Percentiles rank a stretch among this genome's conserved stretches.
These are phyloP conservation scores for Hsuehochloa calcarea DNA, from an alignment of 176 grass and related monocot species.

Conservation along the genomic window DNA sequence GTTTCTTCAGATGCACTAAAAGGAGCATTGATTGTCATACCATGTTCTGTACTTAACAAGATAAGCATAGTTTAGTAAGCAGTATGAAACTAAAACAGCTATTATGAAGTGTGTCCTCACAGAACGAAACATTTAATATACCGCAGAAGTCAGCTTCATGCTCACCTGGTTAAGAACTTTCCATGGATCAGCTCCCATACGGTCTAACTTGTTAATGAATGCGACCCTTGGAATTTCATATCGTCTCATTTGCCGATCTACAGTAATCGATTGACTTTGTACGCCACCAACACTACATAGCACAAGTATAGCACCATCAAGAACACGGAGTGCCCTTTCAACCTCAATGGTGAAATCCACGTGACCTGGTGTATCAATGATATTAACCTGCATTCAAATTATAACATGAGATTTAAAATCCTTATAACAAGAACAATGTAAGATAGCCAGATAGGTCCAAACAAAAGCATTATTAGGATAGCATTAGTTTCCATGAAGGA, in stretches of 20 bases:
- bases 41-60: neutral
- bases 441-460: slow-evolving; percentile 10
- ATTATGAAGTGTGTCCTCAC: neutral
- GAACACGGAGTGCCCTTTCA: slow-evolving; percentile 93
- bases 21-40: neutral
- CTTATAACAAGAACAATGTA: slow-evolving; percentile 13
- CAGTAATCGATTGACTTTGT: slow-evolving; percentile 97
- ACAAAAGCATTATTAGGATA: slow-evolving; percentile 12
- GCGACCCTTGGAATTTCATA: slow-evolving; percentile 94
- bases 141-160: slow-evolving; percentile 4
- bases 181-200: slow-evolving; percentile 99
- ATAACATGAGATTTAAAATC: slow-evolving; percentile 7
- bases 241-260: slow-evolving; percentile 98
- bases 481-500: neutral
- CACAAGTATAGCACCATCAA: slow-evolving; percentile 98
- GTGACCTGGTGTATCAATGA: slow-evolving; percentile 97
- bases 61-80: slow-evolving; percentile 2
- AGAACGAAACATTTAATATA: neutral
- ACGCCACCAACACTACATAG: slow-evolving; percentile 98
- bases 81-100: neutral
- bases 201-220: slow-evolving; percentile 95
- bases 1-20: neutral
- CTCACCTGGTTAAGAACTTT: slow-evolving; percentile 92
- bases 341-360: slow-evolving; percentile 99
- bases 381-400: slow-evolving; percentile 78